Base-by-base conservation (phyloP, 108 stramenopile species). In the Aurantiochytrium sp. region DNA sequence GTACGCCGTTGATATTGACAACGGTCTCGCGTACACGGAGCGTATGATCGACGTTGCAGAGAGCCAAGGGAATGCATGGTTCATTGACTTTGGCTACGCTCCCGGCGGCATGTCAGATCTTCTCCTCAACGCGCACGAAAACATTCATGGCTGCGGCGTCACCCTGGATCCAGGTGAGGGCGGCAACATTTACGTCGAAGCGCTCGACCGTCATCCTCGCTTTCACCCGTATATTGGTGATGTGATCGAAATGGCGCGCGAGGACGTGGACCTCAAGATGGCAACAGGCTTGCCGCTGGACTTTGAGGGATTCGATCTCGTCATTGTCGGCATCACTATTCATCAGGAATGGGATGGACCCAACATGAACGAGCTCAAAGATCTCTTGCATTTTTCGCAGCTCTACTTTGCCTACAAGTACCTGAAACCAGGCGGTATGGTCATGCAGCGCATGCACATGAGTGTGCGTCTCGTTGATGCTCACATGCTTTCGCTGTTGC, bases 381-480 rank as follows among this genome's bases (percentile, higher is more conserved):
- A 83, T 23, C 51, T 83, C 43, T 45, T 83, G 49, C 76, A 83
- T 45, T 83, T 83, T 45, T 47, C 76, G 51, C 76, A 83, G 51
- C 76, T 83, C 25, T 83, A 53, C 51, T 83, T 83, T 83, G 76
- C 76, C 45, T 53, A 53, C 76, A 83, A 83, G 51, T 83, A 83
- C 51, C 76, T 83, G 18, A 83, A 83, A 23, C 76, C 76, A 8
- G 76, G 76, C 51, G 76, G 76, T 23, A 83, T 83, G 76, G 76
- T 83, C 49, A 83, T 83, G 76, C 45, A 53, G 76, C 76, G 76
- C 76, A 83, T 83, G 76, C 76, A 83, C 51, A 83, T 83, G 76
- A 83, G 76, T 23, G 51, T 83, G 49, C 76, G 76, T 23, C 51
- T 83, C 49, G 76, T 83, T 12, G 76, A 83, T 45, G 45, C 49